A percentile compares a stretch with the other conserved stretches of the same genome.
These are phyloP conservation scores for Hemisphaericaspora nanyangensis DNA, from an alignment of 805 yeast species.

Conservation along the genomic window DNA sequence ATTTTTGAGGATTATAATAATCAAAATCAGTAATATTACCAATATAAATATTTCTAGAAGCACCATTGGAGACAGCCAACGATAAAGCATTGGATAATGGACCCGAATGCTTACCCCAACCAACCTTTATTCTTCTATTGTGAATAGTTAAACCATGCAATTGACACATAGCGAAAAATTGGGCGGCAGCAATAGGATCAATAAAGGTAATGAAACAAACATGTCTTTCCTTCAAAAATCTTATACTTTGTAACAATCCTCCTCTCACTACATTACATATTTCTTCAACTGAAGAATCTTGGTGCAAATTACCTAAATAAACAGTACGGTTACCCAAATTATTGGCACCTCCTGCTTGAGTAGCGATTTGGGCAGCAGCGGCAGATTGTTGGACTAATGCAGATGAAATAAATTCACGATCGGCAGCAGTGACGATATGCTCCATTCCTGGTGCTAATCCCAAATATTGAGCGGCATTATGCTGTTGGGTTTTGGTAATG, in stretches of 20 bases:
- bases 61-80: constrained; percentile 89
- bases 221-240: constrained; percentile 78
- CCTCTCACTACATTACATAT: constrained; percentile 96
- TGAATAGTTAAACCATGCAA: constrained; percentile 85
- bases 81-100: constrained; percentile 83
- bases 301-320: constrained; percentile 85
- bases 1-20: constrained; percentile 51
- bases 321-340: constrained; percentile 93
- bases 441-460: constrained; percentile 90
- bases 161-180: constrained; percentile 91
- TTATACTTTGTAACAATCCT: constrained; percentile 81
- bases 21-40: constrained; percentile 59
- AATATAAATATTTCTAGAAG: constrained; percentile 87
- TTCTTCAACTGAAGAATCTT: constrained; percentile 84
- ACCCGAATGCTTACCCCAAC: constrained; percentile 98
- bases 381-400: constrained; percentile 90
- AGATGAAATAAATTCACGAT: constrained; percentile 59
- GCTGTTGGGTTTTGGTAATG: constrained; percentile 92
- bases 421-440: constrained; percentile 69
- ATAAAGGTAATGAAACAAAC: constrained; percentile 93
- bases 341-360: constrained; percentile 88
- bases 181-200: constrained; percentile 97
- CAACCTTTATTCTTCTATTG: constrained; percentile 81
- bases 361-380: constrained; percentile 96
- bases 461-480: constrained; percentile 91